phyloP scores from a whole-genome alignment of 1,284 basidiomycete genomes.

The Omphalotus olearius region DNA sequence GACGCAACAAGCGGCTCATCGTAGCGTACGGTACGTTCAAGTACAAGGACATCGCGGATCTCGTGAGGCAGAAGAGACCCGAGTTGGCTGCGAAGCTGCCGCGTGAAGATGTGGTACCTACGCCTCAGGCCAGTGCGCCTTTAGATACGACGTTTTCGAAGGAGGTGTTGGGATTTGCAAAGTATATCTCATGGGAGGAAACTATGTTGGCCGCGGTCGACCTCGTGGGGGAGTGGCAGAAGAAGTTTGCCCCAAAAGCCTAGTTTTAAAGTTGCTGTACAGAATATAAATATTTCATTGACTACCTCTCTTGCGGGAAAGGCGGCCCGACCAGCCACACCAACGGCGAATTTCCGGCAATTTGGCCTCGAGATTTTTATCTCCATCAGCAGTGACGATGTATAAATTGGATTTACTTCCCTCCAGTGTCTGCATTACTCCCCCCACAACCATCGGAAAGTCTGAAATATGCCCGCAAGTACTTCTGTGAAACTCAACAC shows the following conservation, averaged over 20 bases:
- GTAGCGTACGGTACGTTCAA: slow-evolving; percentile 2
- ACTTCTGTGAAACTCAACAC: slow-evolving; percentile 64
- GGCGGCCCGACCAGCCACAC: too few relatives aligned
- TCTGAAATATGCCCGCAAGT: slow-evolving; percentile 38
- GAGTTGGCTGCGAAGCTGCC: slow-evolving; percentile 5
- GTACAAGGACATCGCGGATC: neutral
- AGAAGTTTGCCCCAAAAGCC: neutral
- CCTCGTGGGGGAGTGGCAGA: neutral
- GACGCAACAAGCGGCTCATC: slow-evolving; percentile 6
- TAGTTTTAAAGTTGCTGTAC: too few relatives aligned
- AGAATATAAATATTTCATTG: too few relatives aligned
- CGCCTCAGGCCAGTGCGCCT: slow-evolving; percentile 6
- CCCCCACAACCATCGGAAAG: neutral
- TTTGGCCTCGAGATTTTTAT: too few relatives aligned
- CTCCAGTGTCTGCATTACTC: neutral
- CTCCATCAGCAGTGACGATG: too few relatives aligned
- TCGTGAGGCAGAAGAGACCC: slow-evolving; percentile 2
- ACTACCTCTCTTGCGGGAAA: too few relatives aligned
- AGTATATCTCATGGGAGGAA: slow-evolving; percentile 6
- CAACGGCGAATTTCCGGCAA: too few relatives aligned
- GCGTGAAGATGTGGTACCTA: neutral
- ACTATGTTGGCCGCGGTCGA: slow-evolving; percentile 8
- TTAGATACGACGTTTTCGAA: slow-evolving; percentile 1
- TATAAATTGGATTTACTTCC: neutral
- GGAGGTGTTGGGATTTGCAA: slow-evolving; percentile 8